Evolutionary conservation across 1,284 basidiomycete genomes (phyloP).

Genomic region (Fistulinella cinereoalba): DNA sequence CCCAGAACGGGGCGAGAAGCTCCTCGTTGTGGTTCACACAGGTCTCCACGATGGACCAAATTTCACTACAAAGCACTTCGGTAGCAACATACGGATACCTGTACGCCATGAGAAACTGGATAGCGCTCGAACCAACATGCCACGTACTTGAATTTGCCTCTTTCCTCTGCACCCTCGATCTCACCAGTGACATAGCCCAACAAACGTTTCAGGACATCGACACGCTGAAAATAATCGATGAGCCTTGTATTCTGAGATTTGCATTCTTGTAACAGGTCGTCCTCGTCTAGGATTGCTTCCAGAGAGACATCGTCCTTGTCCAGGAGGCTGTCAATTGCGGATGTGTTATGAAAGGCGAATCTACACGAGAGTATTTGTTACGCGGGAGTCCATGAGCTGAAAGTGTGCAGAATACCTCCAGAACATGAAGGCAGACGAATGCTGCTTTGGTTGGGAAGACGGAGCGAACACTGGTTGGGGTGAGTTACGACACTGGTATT

Average conservation of each 20-base stretch:
- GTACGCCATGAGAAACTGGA: conserved; percentile 5
- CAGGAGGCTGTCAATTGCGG: conserved; percentile 77
- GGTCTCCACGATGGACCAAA: conserved; percentile 92
- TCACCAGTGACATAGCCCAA: conserved; percentile 84
- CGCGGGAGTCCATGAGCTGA: neutral
- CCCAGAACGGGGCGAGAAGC: conserved; percentile 88
- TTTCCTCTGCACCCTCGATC: conserved; percentile 71
- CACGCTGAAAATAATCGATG: conserved; percentile 80
- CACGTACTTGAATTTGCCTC: conserved; percentile 73
- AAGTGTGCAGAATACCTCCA: conserved; percentile 37
- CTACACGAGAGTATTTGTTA: conserved; percentile 37
- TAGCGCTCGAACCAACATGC: neutral
- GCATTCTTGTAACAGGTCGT: conserved; percentile 92
- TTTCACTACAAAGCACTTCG: conserved; percentile 93
- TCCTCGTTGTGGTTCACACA: conserved; percentile 73
- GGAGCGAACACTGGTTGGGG: conserved; percentile 10
- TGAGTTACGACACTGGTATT: conserved; percentile 20
- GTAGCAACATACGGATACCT: conserved; percentile 95
- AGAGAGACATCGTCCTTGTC: conserved; percentile 83
- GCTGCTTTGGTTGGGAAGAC: conserved; percentile 14
- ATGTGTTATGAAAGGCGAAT: conserved; percentile 84
- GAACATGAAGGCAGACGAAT: conserved; percentile 36
- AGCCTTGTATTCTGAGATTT: conserved; percentile 91
- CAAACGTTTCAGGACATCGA: conserved; percentile 76
- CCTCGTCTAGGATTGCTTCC: conserved; percentile 92